These are phyloP conservation scores for Neofusicoccum umdonicola DNA, from an alignment of 2,329 filamentous ascomycete genomes.

Conservation along the genomic window DNA sequence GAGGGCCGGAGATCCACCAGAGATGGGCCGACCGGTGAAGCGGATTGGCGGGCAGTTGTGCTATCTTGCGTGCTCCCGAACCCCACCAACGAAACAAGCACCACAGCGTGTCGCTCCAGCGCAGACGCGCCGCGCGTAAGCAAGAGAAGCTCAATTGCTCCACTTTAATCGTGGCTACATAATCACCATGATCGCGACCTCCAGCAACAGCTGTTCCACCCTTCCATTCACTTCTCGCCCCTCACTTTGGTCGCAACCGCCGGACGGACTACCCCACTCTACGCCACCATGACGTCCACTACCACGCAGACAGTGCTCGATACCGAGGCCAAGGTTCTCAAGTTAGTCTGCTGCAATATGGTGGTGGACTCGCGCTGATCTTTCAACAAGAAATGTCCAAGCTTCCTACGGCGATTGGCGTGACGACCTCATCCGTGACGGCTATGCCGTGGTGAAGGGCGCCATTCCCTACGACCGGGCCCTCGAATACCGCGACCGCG, in stretches of 20 bases:
- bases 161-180: neutral
- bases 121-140: neutral
- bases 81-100: conserved; percentile 9
- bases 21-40: neutral
- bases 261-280: neutral
- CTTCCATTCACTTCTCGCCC: neutral
- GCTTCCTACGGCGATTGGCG: conserved; percentile 39
- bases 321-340: neutral
- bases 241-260: neutral
- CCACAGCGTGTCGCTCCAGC: neutral
- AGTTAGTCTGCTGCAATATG: neutral
- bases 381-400: neutral
- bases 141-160: neutral
- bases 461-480: conserved; percentile 40
- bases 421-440: conserved; percentile 43
- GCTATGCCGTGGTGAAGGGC: conserved; percentile 42
- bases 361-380: neutral
- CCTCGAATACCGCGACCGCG: conserved; percentile 41
- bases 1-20: neutral
- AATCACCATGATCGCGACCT: neutral
- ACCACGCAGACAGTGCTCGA: neutral
- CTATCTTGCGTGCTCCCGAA: conserved; percentile 5
- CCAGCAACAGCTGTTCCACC: neutral
- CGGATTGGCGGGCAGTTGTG: neutral
- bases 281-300: neutral